These are phyloP conservation scores for Phenoliferia sp. DNA, from an alignment of 1,284 basidiomycete species.

Conservation along the genomic window DNA sequence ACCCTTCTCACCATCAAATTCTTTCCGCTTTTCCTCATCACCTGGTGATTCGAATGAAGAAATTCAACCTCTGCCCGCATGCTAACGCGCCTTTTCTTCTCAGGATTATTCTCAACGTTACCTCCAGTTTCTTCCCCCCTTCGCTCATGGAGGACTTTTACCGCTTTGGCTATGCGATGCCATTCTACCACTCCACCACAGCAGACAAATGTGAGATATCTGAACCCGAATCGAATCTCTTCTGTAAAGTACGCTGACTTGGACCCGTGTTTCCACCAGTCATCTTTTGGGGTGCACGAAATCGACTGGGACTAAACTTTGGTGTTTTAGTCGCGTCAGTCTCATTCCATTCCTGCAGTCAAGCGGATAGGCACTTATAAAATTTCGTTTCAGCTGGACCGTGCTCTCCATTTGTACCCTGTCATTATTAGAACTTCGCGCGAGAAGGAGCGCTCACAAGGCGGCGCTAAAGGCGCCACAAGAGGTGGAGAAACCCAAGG, in stretches of 20 bases:
- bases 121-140: constrained; percentile 41
- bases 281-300: constrained; percentile 38
- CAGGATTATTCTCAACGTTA: constrained; percentile 19
- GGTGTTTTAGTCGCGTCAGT: constrained; percentile 25
- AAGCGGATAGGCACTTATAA: neutral
- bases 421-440: neutral
- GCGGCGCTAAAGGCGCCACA: too few relatives aligned
- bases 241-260: neutral
- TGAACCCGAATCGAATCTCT: too few relatives aligned
- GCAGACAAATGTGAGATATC: constrained; percentile 32
- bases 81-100: too few relatives aligned
- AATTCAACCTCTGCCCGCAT: too few relatives aligned
- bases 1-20: constrained; percentile 35
- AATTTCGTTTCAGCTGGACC: neutral
- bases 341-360: neutral
- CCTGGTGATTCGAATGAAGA: constrained; percentile 35
- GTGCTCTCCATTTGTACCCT: neutral
- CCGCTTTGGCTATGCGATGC: constrained; percentile 27
- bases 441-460: too few relatives aligned
- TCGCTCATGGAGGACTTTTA: constrained; percentile 38
- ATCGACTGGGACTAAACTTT: constrained; percentile 39
- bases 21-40: constrained; percentile 40
- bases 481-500: too few relatives aligned
- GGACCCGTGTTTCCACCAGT: constrained; percentile 3
- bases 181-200: constrained; percentile 39